These are phyloP conservation scores for Eremothecium sinecaudum DNA, from an alignment of 1,139 yeast species.

Conservation along the genomic window DNA sequence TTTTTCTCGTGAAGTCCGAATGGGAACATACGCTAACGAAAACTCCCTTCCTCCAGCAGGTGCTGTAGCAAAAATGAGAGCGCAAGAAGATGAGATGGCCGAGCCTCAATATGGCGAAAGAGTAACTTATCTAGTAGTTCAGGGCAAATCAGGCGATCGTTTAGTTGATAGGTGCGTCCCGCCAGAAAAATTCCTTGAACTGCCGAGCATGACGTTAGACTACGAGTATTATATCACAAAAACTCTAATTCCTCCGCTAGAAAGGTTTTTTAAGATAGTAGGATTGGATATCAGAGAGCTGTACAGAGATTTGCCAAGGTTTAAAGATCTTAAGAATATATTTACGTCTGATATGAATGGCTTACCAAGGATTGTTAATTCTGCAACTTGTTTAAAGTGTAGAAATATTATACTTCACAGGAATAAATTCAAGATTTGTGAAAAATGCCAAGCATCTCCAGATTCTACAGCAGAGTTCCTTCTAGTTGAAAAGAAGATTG, in stretches of 20 bases:
- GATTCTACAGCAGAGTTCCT: conserved; percentile 17
- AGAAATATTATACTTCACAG: conserved; percentile 11
- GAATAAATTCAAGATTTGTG: conserved; percentile 29
- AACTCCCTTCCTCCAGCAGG: conserved; percentile 87
- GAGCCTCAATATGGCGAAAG: conserved; percentile 87
- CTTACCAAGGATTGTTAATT: conserved; percentile 11
- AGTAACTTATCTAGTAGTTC: conserved; percentile 73
- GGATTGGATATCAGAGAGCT: conserved; percentile 75
- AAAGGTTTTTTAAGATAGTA: conserved; percentile 66
- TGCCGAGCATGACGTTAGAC: conserved; percentile 48
- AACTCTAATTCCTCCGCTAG: conserved; percentile 81
- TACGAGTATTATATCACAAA: conserved; percentile 76
- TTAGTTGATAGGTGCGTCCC: conserved; percentile 71
- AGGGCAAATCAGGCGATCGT: conserved; percentile 55
- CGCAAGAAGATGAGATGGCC: conserved; percentile 55
- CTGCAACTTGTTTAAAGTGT: conserved; percentile 19
- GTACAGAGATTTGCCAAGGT: conserved; percentile 65
- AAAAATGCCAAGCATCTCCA: conserved; percentile 24
- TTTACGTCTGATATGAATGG: background rate
- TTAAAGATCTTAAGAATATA: background rate
- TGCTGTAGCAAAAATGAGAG: conserved; percentile 52
- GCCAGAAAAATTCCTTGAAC: conserved; percentile 58
- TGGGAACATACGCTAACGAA: conserved; percentile 73
- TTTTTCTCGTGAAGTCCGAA: conserved; percentile 80
- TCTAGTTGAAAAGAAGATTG: conserved; percentile 16